phyloP scores from a whole-genome alignment of 169 alveolate species.

The Plasmodium falciparum region DNA sequence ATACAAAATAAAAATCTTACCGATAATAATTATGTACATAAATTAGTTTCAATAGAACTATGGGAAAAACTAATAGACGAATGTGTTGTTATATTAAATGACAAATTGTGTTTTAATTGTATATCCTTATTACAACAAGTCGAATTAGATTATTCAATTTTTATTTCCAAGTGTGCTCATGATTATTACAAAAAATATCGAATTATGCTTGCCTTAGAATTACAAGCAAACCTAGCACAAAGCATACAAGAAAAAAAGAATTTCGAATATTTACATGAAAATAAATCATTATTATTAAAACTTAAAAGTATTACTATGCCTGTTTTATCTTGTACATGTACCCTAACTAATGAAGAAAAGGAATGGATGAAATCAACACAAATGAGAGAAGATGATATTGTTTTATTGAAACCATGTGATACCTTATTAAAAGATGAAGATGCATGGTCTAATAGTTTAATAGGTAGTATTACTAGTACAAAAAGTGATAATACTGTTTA shows the following conservation, averaged over 20 bases:
- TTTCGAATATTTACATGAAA: slow-evolving; percentile 74
- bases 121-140: slow-evolving; percentile 48
- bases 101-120: slow-evolving; percentile 61
- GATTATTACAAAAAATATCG: slow-evolving; percentile 73
- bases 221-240: slow-evolving; percentile 72
- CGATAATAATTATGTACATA: slow-evolving; percentile 56
- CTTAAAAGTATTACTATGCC: slow-evolving; percentile 71
- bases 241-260: slow-evolving; percentile 75
- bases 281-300: slow-evolving; percentile 70
- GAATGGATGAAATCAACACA: slow-evolving; percentile 78
- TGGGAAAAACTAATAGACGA: slow-evolving; percentile 78
- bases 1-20: slow-evolving; percentile 37
- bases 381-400: slow-evolving; percentile 85
- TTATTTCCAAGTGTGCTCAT: slow-evolving; percentile 76
- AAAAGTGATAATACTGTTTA: slow-evolving; percentile 54
- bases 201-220: slow-evolving; percentile 75
- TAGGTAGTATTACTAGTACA: slow-evolving; percentile 64
- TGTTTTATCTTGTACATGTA: slow-evolving; percentile 64
- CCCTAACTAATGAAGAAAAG: slow-evolving; percentile 73
- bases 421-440: slow-evolving; percentile 59
- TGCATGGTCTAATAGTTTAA: slow-evolving; percentile 78
- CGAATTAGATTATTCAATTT: slow-evolving; percentile 69
- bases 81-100: slow-evolving; percentile 59
- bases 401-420: slow-evolving; percentile 78
- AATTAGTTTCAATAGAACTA: slow-evolving; percentile 66